phyloP scores from a whole-genome alignment of 176 grass and related monocot genomes.

The Triticum urartu region DNA sequence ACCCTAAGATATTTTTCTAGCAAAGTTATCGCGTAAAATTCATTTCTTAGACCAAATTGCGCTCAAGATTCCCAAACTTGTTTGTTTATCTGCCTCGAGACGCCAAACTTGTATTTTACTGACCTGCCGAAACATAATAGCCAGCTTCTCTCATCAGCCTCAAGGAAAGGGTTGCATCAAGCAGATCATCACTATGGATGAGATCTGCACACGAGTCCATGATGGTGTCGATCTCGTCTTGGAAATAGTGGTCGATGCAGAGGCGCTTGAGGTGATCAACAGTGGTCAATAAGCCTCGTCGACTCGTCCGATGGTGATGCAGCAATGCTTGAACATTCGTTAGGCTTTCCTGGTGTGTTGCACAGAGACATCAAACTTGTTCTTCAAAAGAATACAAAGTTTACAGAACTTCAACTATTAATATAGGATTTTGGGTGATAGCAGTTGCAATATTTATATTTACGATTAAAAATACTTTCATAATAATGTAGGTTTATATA shows the following conservation, averaged over 20 bases:
- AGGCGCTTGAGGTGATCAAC: slow-evolving; percentile 47
- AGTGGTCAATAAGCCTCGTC: not conserved
- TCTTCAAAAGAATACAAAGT: not conserved
- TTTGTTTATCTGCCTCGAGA: not conserved
- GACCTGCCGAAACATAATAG: slow-evolving; percentile 38
- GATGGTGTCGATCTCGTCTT: slow-evolving; percentile 20
- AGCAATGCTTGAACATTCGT: not conserved
- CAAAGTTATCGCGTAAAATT: not conserved
- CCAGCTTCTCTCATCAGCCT: slow-evolving; percentile 49
- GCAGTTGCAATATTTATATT: too few species aligned
- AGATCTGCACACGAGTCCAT: not conserved
- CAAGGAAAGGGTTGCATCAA: slow-evolving; percentile 31
- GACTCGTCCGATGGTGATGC: not conserved
- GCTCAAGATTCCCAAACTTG: not conserved
- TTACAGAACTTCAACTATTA: not conserved
- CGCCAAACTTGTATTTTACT: not conserved
- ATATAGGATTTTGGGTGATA: too few species aligned
- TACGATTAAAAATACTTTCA: too few species aligned
- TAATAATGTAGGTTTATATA: too few species aligned
- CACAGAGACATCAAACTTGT: not conserved
- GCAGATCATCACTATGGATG: slow-evolving; percentile 1
- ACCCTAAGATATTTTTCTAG: not conserved
- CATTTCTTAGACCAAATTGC: not conserved
- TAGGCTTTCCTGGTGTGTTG: slow-evolving; percentile 3
- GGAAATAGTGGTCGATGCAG: slow-evolving; percentile 50